phyloP scores from a whole-genome alignment of 2,329 filamentous ascomycete species.

The Myotisia sp. region DNA sequence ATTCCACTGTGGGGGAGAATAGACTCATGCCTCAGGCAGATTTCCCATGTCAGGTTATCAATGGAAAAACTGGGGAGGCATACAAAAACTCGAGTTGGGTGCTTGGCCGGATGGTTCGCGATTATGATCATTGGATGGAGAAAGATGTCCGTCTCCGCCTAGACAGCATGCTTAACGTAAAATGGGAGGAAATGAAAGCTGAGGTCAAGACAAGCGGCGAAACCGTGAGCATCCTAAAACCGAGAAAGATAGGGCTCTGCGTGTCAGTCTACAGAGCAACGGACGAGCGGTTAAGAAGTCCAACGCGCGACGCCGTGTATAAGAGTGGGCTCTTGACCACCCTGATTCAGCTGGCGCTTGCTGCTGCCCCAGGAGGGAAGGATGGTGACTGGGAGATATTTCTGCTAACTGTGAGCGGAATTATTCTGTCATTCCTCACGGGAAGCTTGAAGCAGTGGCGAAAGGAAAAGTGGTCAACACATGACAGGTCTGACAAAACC shows the following conservation, averaged over 20 bases:
- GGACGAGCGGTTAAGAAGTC: slow-evolving; percentile 1
- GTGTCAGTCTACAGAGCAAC: slow-evolving; percentile 4
- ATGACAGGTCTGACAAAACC: slow-evolving; percentile 18
- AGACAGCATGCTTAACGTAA: slow-evolving; percentile 13
- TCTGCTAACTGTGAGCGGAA: slow-evolving; percentile 28
- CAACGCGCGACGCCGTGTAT: slow-evolving; percentile 14
- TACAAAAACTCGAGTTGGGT: slow-evolving; percentile 31
- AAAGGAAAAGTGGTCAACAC: slow-evolving; percentile 32
- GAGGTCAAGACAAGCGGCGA: not conserved
- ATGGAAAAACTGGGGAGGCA: slow-evolving; percentile 20
- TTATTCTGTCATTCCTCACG: slow-evolving; percentile 21
- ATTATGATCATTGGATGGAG: slow-evolving; percentile 22
- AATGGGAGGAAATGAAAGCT: slow-evolving; percentile 6
- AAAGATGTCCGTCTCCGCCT: slow-evolving; percentile 1
- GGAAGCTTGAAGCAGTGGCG: slow-evolving; percentile 31
- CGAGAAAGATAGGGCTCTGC: slow-evolving; percentile 4
- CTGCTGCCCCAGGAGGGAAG: slow-evolving; percentile 22
- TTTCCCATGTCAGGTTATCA: slow-evolving; percentile 12
- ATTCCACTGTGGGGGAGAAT: slow-evolving; percentile 21
- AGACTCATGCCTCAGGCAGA: slow-evolving; percentile 26
- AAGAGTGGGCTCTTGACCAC: slow-evolving; percentile 15
- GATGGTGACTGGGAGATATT: slow-evolving; percentile 29
- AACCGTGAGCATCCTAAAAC: not conserved
- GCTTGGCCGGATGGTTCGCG: slow-evolving; percentile 30
- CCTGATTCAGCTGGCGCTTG: slow-evolving; percentile 20